Base-by-base conservation (phyloP, 768 basidiomycete genomes). In the Strobilomyces dryophilus region DNA sequence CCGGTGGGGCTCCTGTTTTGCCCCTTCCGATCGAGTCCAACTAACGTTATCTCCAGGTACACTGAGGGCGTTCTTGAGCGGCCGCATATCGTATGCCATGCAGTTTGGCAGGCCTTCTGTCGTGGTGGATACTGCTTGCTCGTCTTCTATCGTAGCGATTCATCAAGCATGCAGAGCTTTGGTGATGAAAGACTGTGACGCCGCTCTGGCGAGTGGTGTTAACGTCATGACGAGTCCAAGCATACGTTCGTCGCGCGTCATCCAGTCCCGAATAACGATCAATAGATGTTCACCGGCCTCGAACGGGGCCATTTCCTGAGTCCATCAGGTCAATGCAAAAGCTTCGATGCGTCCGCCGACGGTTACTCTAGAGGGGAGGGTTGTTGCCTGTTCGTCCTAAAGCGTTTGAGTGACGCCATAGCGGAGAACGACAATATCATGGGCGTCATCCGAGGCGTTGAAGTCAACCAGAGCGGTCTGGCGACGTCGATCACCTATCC, bases 171-270 rank as follows among this genome's bases (percentile, higher is more conserved):
- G 24, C 24, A 24, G 24, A 24, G 24, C 24, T 24, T 24, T 24
- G 24, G 4, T 24, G 24, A 24, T 24, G 24, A 24, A 24, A 24
- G 24, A 24, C 24, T 24, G 24, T 24, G 24, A 24, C 24, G 24
- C 24, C 24, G 24, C 24, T 4, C 24, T 90, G 27, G 88, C 84
- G 17, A 87, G 85, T 21, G 86, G 87, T 17, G 83, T 89, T 27
- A 88, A 89, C 59, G 62, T 83, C 51, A 80, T 89, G 45, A 74
- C 82, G 1, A 84, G 83, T 65, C 85, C 85, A 7, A 85, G 88
- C 54, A 87, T 89, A 64, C 55, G 84, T 55, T 52, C 21, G 8
- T 42, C 7, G 10, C 17, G 24, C 24, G 24, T 24, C 24, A 24
- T 24, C 24, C 24, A 24, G 24, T 24, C 24, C 24, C 24, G 24